Conservation (phyloP, 2,329 filamentous ascomycete genomes). For the Fusarium papillatum region DNA sequence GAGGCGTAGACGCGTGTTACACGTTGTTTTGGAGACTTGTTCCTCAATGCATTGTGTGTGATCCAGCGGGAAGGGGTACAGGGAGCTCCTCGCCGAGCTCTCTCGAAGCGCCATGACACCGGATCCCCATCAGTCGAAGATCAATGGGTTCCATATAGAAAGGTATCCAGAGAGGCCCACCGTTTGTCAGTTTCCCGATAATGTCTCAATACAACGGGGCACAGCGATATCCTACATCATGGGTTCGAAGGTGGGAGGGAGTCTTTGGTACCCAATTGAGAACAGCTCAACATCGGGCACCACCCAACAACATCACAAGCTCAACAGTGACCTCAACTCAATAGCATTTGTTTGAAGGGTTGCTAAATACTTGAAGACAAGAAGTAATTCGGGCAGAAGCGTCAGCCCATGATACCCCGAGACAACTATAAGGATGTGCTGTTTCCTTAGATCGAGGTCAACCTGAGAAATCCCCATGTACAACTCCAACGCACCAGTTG, state of each 20-base stretch:
- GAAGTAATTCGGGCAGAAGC: neutral
- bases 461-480: neutral
- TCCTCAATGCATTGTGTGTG: neutral
- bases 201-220: neutral
- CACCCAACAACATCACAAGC: neutral
- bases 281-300: neutral
- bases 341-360: neutral
- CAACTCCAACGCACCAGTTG: neutral
- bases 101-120: neutral
- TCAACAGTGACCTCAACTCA: neutral
- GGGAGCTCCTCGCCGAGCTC: neutral
- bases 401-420: neutral
- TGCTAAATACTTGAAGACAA: neutral
- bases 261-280: neutral
- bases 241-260: neutral
- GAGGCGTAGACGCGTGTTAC: neutral
- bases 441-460: neutral
- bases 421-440: neutral
- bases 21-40: neutral
- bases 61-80: neutral
- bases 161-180: neutral
- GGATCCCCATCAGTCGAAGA: neutral
- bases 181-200: too few species aligned
- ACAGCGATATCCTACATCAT: neutral
- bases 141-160: neutral